Evolutionary conservation across 345 rosid species (phyloP), one percentile per base, ranked within the genome.

Genomic region (Clausena lansium): DNA sequence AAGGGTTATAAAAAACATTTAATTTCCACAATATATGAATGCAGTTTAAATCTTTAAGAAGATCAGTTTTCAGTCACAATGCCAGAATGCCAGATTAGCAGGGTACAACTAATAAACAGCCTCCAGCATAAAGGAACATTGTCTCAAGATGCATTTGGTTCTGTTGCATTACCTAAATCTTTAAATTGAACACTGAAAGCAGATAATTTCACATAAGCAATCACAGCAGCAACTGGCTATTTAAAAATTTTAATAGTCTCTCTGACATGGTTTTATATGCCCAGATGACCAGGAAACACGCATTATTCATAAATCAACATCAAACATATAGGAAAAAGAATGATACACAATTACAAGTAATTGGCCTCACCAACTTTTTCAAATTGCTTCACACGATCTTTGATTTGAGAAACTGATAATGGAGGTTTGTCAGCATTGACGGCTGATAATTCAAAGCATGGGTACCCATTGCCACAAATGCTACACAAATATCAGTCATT

Each of bases 371-470:
- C 98, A 71, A 75, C 81, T 74, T 79, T 86, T 87, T 86, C 87
- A 58, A 96, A 96, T 81, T 94, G 97, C 87, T 80, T 81, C 76
- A 94, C 91, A 71, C 97, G 95, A 38, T 87, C 88, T 81, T 90
- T 92, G 73, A 94, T 88, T 85, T 91, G 83, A 33, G 87, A 81
- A 69, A 91, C 84, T 38, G 93, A 86, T 67, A 94, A 83, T 3
- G 97, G 91, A 82, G 97, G 97, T 75, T 96, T 96, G 90, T 96
- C 98, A 2, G 99, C 98, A 88, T 92, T 96, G 76, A 96, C 79
- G 25, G 97, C 97, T 24, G 98, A 94, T 67, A 94, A 69, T 86
- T 96, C 98, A 60, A 96, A 96, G 85, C 99, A 92, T 35, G 97
- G 97, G 79, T 87, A 89, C 25, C 95, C 99, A 62, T 86, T 71